Conservation (phyloP, 441 rosid genomes). For the Populus hybrid region DNA sequence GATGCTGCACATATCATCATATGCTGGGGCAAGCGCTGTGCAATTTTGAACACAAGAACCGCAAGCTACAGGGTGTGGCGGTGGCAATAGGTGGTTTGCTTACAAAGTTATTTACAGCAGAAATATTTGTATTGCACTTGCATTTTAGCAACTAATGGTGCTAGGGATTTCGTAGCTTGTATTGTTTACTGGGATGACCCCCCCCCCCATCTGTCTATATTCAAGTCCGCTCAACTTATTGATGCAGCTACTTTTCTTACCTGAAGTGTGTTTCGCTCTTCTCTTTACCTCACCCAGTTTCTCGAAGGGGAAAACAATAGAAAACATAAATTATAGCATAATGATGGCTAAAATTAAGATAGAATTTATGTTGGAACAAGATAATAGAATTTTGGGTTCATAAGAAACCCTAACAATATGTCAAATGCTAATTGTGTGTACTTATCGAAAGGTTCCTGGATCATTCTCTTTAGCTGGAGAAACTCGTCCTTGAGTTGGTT, state of each 20-base stretch:
- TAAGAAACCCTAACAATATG: neutral
- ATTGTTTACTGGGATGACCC: neutral
- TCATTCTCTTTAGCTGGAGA: too few species aligned
- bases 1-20: conserved; percentile 1
- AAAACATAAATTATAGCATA: neutral
- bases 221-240: neutral
- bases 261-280: neutral
- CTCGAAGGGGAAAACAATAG: neutral
- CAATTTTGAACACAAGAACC: neutral
- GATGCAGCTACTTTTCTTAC: too few species aligned
- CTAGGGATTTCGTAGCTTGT: neutral
- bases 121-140: neutral
- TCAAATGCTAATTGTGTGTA: too few species aligned
- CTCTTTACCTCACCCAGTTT: neutral
- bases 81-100: neutral
- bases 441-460: too few species aligned
- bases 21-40: conserved; percentile 4
- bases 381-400: neutral
- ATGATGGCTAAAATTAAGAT: neutral
- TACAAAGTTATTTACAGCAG: neutral
- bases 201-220: neutral
- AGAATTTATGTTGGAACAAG: neutral
- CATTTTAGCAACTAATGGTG: neutral
- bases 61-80: neutral
- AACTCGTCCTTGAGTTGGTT: too few species aligned